Conservation (phyloP, 2,329 filamentous ascomycete species). For the Aureobasidium leucospermi region DNA sequence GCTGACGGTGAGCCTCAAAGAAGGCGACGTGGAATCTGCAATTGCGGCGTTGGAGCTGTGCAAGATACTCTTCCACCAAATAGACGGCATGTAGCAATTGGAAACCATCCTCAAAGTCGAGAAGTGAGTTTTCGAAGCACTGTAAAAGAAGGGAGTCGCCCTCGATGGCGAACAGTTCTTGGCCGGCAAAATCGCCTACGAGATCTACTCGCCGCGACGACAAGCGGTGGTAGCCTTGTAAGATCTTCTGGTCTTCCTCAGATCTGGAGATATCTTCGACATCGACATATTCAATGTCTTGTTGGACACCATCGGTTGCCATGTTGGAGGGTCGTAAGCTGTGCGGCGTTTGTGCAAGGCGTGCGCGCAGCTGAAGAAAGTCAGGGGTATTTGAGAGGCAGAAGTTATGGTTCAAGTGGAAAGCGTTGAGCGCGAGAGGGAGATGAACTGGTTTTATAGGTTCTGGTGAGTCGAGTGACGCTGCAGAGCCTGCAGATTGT, state of each 20-base stretch:
- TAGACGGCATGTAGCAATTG: slow-evolving; percentile 66
- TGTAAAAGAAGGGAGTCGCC: slow-evolving; percentile 64
- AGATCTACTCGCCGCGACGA: slow-evolving; percentile 51
- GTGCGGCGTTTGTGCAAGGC: neutral
- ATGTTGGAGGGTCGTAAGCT: neutral
- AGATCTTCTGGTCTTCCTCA: neutral
- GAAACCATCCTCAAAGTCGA: slow-evolving; percentile 62
- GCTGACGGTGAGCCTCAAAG: slow-evolving; percentile 50
- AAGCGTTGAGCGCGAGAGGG: slow-evolving; percentile 1
- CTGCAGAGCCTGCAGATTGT: slow-evolving; percentile 6
- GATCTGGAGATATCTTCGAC: slow-evolving; percentile 6
- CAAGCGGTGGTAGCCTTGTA: slow-evolving; percentile 33
- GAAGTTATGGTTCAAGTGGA: neutral
- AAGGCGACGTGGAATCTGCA: slow-evolving; percentile 68
- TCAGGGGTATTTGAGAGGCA: neutral
- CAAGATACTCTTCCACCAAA: slow-evolving; percentile 59
- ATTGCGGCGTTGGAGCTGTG: slow-evolving; percentile 52
- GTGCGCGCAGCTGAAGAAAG: neutral
- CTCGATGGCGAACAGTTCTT: slow-evolving; percentile 65
- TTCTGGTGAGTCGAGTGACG: neutral
- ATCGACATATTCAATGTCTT: slow-evolving; percentile 12
- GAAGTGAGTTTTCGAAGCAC: slow-evolving; percentile 52
- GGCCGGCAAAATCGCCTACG: slow-evolving; percentile 68
- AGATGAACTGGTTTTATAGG: neutral
- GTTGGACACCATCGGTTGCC: slow-evolving; percentile 2